These are phyloP conservation scores for Penicillium crystallinum DNA, from an alignment of 495 filamentous ascomycete species.

Conservation along the genomic window DNA sequence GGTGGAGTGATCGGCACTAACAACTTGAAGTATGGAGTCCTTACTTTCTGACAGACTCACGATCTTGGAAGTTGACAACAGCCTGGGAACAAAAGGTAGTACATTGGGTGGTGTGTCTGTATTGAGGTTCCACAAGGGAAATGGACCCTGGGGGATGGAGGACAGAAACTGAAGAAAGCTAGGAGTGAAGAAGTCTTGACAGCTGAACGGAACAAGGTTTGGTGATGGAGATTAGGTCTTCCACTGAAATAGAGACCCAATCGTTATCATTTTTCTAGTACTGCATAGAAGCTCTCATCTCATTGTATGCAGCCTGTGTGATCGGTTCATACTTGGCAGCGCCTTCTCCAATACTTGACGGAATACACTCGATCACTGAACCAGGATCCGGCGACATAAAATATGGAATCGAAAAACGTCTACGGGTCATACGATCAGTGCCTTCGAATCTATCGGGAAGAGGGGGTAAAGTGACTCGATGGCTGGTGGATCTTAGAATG, in stretches of 20 bases:
- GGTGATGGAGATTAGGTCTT: too few relatives aligned
- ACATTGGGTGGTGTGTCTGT: neutral
- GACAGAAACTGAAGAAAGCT: neutral
- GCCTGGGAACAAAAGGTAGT: neutral
- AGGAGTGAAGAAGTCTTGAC: too few relatives aligned
- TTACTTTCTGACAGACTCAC: neutral
- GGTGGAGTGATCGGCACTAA: constrained; percentile 11
- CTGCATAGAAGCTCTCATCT: constrained; percentile 48
- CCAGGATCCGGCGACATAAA: constrained; percentile 53
- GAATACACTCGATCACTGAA: constrained; percentile 51
- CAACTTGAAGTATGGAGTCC: constrained; percentile 6
- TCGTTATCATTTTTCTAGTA: constrained; percentile 26
- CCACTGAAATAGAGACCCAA: too few relatives aligned
- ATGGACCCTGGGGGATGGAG: neutral
- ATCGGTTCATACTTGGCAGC: constrained; percentile 50
- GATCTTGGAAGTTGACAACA: neutral
- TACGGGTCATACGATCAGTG: constrained; percentile 41
- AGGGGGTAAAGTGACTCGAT: constrained; percentile 46
- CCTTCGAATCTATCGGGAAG: constrained; percentile 31
- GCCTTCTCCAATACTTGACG: constrained; percentile 38
- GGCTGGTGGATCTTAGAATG: constrained; percentile 50
- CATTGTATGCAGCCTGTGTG: constrained; percentile 45
- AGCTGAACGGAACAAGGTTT: too few relatives aligned
- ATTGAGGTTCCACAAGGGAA: neutral
- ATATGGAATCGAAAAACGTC: constrained; percentile 59